A percentile compares a stretch with the other conserved stretches of the same genome.
Conservation (phyloP, 2,329 filamentous ascomycete genomes). For the Trichoderma cornu-damae region DNA sequence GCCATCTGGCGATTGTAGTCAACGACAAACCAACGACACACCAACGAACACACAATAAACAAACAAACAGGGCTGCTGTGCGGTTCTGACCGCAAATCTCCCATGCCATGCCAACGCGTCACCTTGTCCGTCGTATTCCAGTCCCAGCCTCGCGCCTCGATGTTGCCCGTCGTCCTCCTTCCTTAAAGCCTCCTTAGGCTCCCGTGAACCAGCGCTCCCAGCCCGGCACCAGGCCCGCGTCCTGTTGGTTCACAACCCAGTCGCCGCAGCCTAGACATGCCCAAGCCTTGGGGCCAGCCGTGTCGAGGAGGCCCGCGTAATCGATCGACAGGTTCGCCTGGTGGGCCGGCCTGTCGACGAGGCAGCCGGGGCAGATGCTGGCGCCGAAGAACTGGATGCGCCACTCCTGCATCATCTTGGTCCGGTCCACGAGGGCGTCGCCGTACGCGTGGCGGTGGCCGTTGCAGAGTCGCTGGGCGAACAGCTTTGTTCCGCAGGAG, state of each 20-base stretch:
- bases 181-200: too few relatives aligned
- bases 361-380: constrained; percentile 32
- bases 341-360: constrained; percentile 17
- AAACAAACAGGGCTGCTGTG: too few relatives aligned
- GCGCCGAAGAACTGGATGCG: constrained; percentile 23
- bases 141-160: too few relatives aligned
- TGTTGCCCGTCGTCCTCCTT: too few relatives aligned
- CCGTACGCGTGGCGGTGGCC: constrained; percentile 33
- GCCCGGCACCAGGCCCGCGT: constrained; percentile 21
- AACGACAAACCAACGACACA: too few relatives aligned
- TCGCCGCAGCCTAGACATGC: constrained; percentile 33
- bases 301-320: background rate
- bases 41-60: too few relatives aligned
- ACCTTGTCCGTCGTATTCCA: too few relatives aligned
- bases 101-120: too few relatives aligned
- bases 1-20: too few relatives aligned
- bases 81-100: too few relatives aligned
- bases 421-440: constrained; percentile 23
- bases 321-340: constrained; percentile 22
- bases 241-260: constrained; percentile 29
- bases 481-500: constrained; percentile 34
- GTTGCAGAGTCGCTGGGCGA: constrained; percentile 32
- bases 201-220: too few relatives aligned
- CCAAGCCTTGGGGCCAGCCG: constrained; percentile 26
- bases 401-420: constrained; percentile 28